Base-by-base conservation (phyloP, 306 rosid genomes). In the Prunus padus region DNA sequence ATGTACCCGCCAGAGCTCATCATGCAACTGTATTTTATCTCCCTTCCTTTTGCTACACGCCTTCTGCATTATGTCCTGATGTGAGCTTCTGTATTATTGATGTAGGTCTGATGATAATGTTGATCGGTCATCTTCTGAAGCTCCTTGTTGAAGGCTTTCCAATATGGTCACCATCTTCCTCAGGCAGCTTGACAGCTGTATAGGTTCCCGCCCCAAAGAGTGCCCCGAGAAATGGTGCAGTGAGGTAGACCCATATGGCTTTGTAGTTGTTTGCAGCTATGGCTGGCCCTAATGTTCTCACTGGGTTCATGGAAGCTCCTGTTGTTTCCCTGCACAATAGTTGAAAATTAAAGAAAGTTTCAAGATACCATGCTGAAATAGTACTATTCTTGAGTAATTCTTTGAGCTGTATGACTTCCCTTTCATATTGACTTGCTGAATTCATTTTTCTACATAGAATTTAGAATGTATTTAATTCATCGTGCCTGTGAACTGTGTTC, bases 301-400 rank as follows among this genome's bases (percentile, higher is more conserved):
- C 96, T 4, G 97, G 97, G 84, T 93, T 93, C 98, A 89, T 93
- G 66, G 97, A 93, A 26, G 65, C 97, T 74, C 97, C 97, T 16
- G 92, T 70, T 63, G 82, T 77, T 74, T 87, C 87, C 84, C 97
- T 93, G 80, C 72, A 76, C n/a, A 31, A 69, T 51, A 65, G 28
- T 13, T 22, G 22, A 67, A 73, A 77, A 12, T 33, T n/a, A 69
- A 60, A 57, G 2, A 61, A 63, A 30, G 0, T 72, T 72, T 56
- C 44, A 72, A 44, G 63, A 16, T 3, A 54, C n/a, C 33, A 12
- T 54, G 11, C 30, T 10, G 20, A 55, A 55, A 55, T 55, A 55
- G 25, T 14, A 51, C 51, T 46, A 12, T 46, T 46, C 51, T 46
- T 11, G 42, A 47, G 18, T 47, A 13, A 47, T 11, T 46, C 15